Conservation (phyloP, 495 filamentous ascomycete species). For the Penicillium manginii region DNA sequence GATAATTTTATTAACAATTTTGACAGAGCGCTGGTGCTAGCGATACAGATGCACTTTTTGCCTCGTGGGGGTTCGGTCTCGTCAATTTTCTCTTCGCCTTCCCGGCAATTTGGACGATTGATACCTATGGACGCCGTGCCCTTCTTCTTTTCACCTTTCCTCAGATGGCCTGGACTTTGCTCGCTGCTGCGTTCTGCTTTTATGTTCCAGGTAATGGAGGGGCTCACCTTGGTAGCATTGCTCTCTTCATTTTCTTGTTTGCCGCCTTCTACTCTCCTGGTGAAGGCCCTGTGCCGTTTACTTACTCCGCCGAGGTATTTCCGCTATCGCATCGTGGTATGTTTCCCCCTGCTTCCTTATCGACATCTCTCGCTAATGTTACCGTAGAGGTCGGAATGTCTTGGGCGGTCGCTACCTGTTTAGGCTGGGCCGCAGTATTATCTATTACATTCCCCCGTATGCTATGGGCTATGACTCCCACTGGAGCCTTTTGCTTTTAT, state of each 20-base stretch:
- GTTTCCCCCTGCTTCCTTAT: conserved; percentile 16
- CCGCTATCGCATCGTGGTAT: conserved; percentile 70
- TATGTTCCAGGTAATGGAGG: conserved; percentile 56
- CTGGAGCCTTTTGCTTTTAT: conserved; percentile 55
- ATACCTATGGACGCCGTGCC: conserved; percentile 78
- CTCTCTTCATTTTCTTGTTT: conserved; percentile 70
- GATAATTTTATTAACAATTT: not conserved
- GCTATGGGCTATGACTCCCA: conserved; percentile 57
- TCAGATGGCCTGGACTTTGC: conserved; percentile 79
- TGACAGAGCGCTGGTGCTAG: conserved; percentile 56
- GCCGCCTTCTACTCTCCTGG: conserved; percentile 70
- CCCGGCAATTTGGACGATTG: conserved; percentile 83
- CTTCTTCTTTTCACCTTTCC: conserved; percentile 87
- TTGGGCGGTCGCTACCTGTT: conserved; percentile 72
- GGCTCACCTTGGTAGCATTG: conserved; percentile 62
- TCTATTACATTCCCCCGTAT: conserved; percentile 73
- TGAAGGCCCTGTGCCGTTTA: conserved; percentile 73
- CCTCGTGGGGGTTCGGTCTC: conserved; percentile 79
- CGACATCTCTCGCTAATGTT: not conserved
- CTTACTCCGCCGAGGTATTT: conserved; percentile 81
- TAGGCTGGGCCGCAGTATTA: conserved; percentile 75
- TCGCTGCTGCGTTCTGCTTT: conserved; percentile 74
- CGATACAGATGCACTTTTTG: conserved; percentile 65
- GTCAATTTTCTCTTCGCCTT: conserved; percentile 85
- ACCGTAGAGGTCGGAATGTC: conserved; percentile 68